phyloP scores from a whole-genome alignment of 1,284 basidiomycete species.

The Nidula niveotomentosa region DNA sequence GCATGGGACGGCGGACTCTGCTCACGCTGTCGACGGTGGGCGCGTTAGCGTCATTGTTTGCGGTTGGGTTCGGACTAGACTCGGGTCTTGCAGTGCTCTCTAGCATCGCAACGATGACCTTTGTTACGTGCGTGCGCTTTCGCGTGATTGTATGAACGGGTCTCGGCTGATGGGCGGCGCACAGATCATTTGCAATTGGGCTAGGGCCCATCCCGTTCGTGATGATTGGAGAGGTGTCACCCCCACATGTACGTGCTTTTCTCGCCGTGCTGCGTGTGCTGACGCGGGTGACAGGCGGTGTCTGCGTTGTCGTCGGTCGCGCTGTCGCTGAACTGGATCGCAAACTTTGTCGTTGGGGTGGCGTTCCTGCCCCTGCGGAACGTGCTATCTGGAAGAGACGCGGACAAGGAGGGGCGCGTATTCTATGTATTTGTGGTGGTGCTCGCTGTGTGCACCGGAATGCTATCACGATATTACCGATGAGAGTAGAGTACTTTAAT shows the following conservation, averaged over 20 bases:
- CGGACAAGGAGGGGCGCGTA: constrained; percentile 72
- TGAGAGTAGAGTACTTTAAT: not conserved
- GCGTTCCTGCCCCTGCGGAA: constrained; percentile 84
- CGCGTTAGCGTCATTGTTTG: constrained; percentile 64
- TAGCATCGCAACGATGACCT: constrained; percentile 77
- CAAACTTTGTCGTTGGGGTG: constrained; percentile 82
- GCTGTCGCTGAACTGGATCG: constrained; percentile 84
- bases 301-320: constrained; percentile 84
- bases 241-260: constrained; percentile 57
- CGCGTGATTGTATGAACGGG: too few species aligned
- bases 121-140: constrained; percentile 66
- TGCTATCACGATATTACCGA: constrained; percentile 40
- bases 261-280: not conserved
- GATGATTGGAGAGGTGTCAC: constrained; percentile 90
- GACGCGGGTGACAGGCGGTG: constrained; percentile 57
- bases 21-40: constrained; percentile 58
- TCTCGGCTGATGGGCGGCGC: not conserved
- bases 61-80: constrained; percentile 76
- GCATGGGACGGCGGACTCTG: constrained; percentile 62
- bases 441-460: constrained; percentile 35
- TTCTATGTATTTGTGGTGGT: constrained; percentile 77
- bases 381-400: constrained; percentile 62
- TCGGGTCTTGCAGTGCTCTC: constrained; percentile 58
- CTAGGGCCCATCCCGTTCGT: constrained; percentile 94
- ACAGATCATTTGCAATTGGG: constrained; percentile 83